Conservation (phyloP, 2,329 filamentous ascomycete species). For the Penicillium frequentans region DNA sequence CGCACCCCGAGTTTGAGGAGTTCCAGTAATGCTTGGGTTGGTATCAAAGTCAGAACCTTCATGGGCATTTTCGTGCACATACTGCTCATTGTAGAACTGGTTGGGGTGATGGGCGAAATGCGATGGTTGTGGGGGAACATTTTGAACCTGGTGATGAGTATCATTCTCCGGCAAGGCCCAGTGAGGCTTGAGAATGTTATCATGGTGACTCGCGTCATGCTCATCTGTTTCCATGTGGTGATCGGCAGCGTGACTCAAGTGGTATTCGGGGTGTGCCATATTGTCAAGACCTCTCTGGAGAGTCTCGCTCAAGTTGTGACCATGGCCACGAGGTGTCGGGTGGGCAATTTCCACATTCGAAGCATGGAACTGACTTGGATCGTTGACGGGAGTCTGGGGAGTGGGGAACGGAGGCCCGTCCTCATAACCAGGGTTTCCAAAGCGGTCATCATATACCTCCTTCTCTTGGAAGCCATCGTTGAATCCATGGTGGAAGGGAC, state of each 20-base stretch:
- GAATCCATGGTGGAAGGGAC: constrained; percentile 31
- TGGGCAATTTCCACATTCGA: constrained; percentile 56
- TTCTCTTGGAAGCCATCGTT: constrained; percentile 28
- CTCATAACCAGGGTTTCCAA: constrained; percentile 29
- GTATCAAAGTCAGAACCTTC: constrained; percentile 69
- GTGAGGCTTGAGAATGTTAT: constrained; percentile 33
- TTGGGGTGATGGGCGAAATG: constrained; percentile 31
- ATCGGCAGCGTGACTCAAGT: constrained; percentile 75
- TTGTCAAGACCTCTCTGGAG: constrained; percentile 78
- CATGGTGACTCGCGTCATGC: constrained; percentile 39
- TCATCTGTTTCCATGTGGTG: constrained; percentile 77
- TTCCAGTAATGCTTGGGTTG: constrained; percentile 70
- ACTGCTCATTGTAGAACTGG: constrained; percentile 36
- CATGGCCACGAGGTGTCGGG: constrained; percentile 61
- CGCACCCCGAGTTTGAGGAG: constrained; percentile 47
- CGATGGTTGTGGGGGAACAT: constrained; percentile 19
- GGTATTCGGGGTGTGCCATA: constrained; percentile 70
- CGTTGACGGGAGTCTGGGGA: constrained; percentile 31
- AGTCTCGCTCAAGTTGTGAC: constrained; percentile 72
- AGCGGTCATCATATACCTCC: constrained; percentile 26
- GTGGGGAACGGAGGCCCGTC: constrained; percentile 28
- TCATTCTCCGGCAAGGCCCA: constrained; percentile 40
- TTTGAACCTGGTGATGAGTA: constrained; percentile 21
- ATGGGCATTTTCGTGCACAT: constrained; percentile 36
- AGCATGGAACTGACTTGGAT: constrained; percentile 42